A percentile compares a stretch with the other conserved stretches of the same genome.
phyloP scores from a whole-genome alignment of 768 basidiomycete genomes.

The Lanmaoa pseudosensibilis region DNA sequence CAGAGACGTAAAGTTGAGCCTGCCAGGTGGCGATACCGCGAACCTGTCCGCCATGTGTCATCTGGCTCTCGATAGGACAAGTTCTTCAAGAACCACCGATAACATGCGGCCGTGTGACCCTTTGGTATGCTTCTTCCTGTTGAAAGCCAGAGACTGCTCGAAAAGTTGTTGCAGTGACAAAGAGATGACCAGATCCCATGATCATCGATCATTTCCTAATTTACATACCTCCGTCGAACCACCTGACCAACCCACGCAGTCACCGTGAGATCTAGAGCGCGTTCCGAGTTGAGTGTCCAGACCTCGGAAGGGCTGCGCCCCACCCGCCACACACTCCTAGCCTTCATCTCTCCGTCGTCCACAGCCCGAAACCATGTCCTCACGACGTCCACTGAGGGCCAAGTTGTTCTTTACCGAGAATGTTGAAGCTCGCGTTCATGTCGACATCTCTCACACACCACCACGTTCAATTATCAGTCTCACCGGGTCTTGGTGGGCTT shows the following conservation, averaged over 20 bases:
- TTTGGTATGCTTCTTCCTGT: background rate
- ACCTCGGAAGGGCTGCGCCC: too few relatives aligned
- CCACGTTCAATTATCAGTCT: too few relatives aligned
- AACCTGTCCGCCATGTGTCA: background rate
- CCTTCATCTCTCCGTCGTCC: too few relatives aligned
- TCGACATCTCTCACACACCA: too few relatives aligned
- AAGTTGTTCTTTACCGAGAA: too few relatives aligned
- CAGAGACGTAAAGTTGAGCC: background rate
- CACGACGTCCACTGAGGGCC: too few relatives aligned
- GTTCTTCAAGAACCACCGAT: background rate
- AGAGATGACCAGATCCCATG: background rate
- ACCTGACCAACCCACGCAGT: slow-evolving; percentile 44
- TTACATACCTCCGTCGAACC: slow-evolving; percentile 17
- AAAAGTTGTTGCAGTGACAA: background rate
- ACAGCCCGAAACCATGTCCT: too few relatives aligned
- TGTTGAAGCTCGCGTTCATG: too few relatives aligned
- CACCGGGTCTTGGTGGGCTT: slow-evolving; percentile 40
- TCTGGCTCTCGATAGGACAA: background rate
- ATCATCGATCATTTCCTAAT: too few relatives aligned
- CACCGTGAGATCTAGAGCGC: slow-evolving; percentile 50
- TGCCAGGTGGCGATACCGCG: background rate
- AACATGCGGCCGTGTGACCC: background rate
- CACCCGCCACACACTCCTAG: too few relatives aligned
- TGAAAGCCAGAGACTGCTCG: background rate
- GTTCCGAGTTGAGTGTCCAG: too few relatives aligned